phyloP scores from a whole-genome alignment of 1,284 basidiomycete genomes.

The Gomphus bonarii region DNA sequence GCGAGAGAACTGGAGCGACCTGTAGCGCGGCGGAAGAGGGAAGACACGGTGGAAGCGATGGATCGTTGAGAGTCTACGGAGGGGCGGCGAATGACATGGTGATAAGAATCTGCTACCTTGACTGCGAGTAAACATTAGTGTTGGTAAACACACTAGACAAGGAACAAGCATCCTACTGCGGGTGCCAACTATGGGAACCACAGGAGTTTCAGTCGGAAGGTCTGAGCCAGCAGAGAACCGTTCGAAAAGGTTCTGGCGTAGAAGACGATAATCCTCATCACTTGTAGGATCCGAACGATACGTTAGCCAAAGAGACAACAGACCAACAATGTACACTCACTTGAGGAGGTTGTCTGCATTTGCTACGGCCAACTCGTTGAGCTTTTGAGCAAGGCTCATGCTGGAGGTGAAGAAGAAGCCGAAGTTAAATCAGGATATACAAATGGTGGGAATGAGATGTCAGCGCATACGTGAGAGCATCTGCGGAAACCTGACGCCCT shows the following conservation, averaged over 20 bases:
- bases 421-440: constrained; percentile 3
- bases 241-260: constrained; percentile 69
- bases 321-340: constrained; percentile 31
- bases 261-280: constrained; percentile 67
- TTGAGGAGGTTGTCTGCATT: constrained; percentile 67
- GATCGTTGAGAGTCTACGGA: constrained; percentile 55
- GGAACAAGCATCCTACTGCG: neutral
- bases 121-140: neutral
- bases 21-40: constrained; percentile 46
- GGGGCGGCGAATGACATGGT: constrained; percentile 39
- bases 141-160: neutral
- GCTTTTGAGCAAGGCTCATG: constrained; percentile 59
- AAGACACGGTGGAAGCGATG: constrained; percentile 46
- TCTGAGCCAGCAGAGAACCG: constrained; percentile 47
- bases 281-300: constrained; percentile 25
- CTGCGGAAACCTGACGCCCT: constrained; percentile 31
- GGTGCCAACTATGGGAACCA: constrained; percentile 33
- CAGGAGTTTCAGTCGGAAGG: constrained; percentile 47
- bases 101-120: neutral
- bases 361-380: constrained; percentile 67
- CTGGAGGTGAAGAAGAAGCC: constrained; percentile 25
- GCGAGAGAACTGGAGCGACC: constrained; percentile 22
- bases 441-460: constrained; percentile 12
- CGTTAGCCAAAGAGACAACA: neutral
- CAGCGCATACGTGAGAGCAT: constrained; percentile 54